Percentiles rank a stretch among this genome's conserved stretches.
phyloP scores from a whole-genome alignment of 1,284 basidiomycete species.

The Agaricales sp. region DNA sequence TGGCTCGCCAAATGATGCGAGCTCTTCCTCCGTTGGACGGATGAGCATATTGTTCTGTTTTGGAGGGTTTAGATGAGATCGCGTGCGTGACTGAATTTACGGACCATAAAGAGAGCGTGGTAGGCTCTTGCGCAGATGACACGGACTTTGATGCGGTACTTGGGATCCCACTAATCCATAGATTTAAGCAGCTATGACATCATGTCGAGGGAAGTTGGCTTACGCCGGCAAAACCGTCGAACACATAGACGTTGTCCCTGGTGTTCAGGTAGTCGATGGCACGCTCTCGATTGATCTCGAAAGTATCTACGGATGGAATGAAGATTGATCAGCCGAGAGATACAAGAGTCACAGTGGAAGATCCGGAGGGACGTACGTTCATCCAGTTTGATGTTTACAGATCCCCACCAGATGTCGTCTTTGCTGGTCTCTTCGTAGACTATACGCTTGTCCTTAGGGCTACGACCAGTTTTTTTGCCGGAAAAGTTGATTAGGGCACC shows the following conservation, averaged over 20 bases:
- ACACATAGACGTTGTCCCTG: slow-evolving; percentile 97
- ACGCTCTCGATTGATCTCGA: slow-evolving; percentile 99
- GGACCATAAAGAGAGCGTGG: slow-evolving; percentile 98
- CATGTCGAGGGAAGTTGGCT: slow-evolving; percentile 16
- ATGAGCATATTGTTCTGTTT: slow-evolving; percentile 96
- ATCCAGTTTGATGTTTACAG: slow-evolving; percentile 99
- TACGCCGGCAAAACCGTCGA: slow-evolving; percentile 93
- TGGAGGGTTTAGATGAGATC: slow-evolving; percentile 9
- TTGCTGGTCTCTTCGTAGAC: slow-evolving; percentile 97
- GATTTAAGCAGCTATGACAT: slow-evolving; percentile 10
- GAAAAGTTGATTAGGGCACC: slow-evolving; percentile 99
- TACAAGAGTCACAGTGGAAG: too few relatives aligned
- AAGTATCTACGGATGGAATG: slow-evolving; percentile 62
- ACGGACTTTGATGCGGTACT: slow-evolving; percentile 99
- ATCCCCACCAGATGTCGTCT: slow-evolving; percentile 99
- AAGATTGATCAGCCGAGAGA: slow-evolving; percentile 5
- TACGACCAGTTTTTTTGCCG: slow-evolving; percentile 98
- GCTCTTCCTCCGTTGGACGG: slow-evolving; percentile 91
- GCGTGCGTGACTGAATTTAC: slow-evolving; percentile 20
- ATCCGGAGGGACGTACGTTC: slow-evolving; percentile 61
- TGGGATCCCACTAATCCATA: slow-evolving; percentile 81
- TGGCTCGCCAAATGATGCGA: slow-evolving; percentile 93
- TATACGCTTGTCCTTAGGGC: slow-evolving; percentile 99
- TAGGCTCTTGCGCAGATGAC: slow-evolving; percentile 98
- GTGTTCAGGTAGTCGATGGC: slow-evolving; percentile 99